These are phyloP conservation scores for Melanogaster broomeanus DNA, from an alignment of 768 basidiomycete species.

Conservation along the genomic window DNA sequence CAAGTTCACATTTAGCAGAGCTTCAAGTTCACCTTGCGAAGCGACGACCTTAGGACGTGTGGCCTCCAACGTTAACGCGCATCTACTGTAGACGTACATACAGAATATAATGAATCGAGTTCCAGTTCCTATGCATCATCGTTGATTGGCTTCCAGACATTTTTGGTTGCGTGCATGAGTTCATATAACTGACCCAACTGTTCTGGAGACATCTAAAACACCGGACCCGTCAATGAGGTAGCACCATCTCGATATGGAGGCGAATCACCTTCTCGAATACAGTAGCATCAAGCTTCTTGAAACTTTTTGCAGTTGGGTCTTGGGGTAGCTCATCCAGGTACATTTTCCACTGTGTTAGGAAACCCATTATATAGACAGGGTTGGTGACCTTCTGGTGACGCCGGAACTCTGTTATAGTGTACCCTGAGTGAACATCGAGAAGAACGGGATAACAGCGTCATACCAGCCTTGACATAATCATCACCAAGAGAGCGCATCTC, in stretches of 20 bases:
- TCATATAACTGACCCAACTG: slow-evolving; percentile 95
- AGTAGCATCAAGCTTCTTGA: slow-evolving; percentile 69
- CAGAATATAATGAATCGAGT: slow-evolving; percentile 13
- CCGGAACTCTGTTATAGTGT: slow-evolving; percentile 70
- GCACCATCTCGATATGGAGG: neutral
- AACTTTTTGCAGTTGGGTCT: slow-evolving; percentile 41
- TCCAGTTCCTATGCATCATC: slow-evolving; percentile 7
- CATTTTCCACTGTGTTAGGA: slow-evolving; percentile 92
- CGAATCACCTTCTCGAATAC: slow-evolving; percentile 70
- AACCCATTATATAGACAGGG: slow-evolving; percentile 90
- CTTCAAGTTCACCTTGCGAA: neutral
- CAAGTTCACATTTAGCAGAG: neutral
- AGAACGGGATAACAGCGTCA: slow-evolving; percentile 4
- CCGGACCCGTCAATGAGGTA: neutral
- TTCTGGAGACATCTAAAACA: slow-evolving; percentile 76
- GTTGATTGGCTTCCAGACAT: slow-evolving; percentile 72
- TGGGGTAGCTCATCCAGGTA: slow-evolving; percentile 77
- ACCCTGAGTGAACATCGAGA: slow-evolving; percentile 4
- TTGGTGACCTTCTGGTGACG: slow-evolving; percentile 79
- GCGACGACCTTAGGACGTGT: neutral
- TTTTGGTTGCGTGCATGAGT: slow-evolving; percentile 88
- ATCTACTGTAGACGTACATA: neutral
- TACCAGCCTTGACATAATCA: slow-evolving; percentile 81
- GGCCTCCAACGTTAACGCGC: too few species aligned
- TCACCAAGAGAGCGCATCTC: slow-evolving; percentile 89